Conservation (phyloP, 2,329 filamentous ascomycete genomes). For the Fusarium neocosmosporiellum region DNA sequence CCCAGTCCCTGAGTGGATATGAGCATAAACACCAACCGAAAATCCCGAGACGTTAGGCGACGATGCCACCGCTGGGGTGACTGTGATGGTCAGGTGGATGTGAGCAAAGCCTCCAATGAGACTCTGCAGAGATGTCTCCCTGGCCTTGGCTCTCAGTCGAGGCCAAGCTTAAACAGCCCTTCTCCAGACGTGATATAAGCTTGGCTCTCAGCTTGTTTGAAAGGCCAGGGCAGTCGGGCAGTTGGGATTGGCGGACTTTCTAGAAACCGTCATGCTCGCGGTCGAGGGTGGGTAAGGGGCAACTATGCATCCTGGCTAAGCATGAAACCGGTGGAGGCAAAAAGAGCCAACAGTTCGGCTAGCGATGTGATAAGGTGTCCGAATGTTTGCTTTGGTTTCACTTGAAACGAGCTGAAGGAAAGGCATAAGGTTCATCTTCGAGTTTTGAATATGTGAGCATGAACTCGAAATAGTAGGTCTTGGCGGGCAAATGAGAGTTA, state of each 20-base stretch:
- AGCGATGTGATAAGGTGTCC: background rate
- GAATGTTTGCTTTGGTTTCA: constrained; percentile 10
- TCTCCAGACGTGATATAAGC: constrained; percentile 9
- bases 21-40: constrained; percentile 1
- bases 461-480: background rate
- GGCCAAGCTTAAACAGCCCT: background rate
- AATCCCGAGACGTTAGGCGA: background rate
- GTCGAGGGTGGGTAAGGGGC: constrained; percentile 10
- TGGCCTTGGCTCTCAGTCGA: background rate
- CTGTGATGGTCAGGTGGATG: background rate
- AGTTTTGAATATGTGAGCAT: background rate
- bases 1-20: background rate
- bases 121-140: background rate
- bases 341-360: constrained; percentile 1
- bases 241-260: constrained; percentile 28
- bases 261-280: constrained; percentile 3
- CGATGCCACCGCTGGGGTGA: background rate
- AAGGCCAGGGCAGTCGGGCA: constrained; percentile 6
- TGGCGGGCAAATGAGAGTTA: background rate
- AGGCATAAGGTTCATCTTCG: background rate
- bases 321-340: constrained; percentile 19
- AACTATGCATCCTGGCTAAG: constrained; percentile 3
- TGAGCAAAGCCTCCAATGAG: constrained; percentile 18
- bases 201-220: constrained; percentile 20
- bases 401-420: constrained; percentile 7